Percentiles rank a stretch among this genome's conserved stretches.
phyloP scores from a whole-genome alignment of 176 grass and related monocot genomes.

The Eragrostis curvula region DNA sequence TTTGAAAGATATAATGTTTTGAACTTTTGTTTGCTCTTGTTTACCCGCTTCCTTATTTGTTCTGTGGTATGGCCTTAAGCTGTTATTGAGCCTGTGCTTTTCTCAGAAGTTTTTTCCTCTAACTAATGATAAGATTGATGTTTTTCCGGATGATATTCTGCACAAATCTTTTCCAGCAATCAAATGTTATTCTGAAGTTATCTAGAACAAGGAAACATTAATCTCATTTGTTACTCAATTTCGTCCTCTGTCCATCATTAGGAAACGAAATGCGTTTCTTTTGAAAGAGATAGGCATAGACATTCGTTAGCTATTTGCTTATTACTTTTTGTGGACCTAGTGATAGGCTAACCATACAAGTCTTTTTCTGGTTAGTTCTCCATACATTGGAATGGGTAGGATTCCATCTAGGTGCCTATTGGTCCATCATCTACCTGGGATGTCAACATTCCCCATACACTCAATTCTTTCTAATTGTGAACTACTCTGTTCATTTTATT shows the following conservation, averaged over 20 bases:
- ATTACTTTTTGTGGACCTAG: conserved; percentile 18
- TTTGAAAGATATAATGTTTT: conserved; percentile 4
- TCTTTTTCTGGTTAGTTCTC: conserved; percentile 45
- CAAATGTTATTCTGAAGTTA: conserved; percentile 21
- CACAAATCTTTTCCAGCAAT: conserved; percentile 12
- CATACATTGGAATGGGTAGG: conserved; percentile 35
- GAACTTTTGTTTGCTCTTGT: neutral
- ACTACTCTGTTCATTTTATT: neutral
- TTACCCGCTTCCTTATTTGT: conserved; percentile 22
- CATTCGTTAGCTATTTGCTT: conserved; percentile 33
- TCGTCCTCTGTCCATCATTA: conserved; percentile 45
- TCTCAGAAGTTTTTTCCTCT: neutral
- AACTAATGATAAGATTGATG: neutral
- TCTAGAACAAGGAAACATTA: conserved; percentile 30
- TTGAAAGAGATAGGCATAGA: conserved; percentile 29
- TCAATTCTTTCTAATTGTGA: neutral
- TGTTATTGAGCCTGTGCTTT: conserved; percentile 2
- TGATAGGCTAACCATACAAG: conserved; percentile 43
- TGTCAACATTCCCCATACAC: conserved; percentile 9
- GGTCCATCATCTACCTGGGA: conserved; percentile 51
- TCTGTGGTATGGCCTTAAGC: conserved; percentile 5
- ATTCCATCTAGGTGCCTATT: conserved; percentile 39
- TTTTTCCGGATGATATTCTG: conserved; percentile 12
- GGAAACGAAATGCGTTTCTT: conserved; percentile 40
- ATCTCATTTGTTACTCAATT: conserved; percentile 27